Evolutionary conservation across 306 rosid species (phyloP), one percentile per base, ranked within the genome.

Genomic region (Quercus engelmannii): DNA sequence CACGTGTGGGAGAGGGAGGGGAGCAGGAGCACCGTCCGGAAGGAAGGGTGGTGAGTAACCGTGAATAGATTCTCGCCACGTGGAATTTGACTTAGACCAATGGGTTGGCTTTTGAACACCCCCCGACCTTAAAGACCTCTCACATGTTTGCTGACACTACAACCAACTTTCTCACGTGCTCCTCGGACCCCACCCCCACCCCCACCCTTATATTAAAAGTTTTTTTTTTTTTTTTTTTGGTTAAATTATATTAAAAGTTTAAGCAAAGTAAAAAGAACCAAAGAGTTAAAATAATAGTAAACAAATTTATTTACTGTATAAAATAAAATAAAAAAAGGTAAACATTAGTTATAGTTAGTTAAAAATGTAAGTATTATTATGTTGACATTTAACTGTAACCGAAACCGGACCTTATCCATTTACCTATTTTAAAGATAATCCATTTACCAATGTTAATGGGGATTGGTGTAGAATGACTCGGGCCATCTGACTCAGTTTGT

Each of bases 111-210:
- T 75, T 64, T 23, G 9, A 76, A 69, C 11, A 8, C 12, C 12
- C 12, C 54, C 63, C 86, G 25, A 83, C 82, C 85, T 90, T 88
- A 86, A 23, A 81, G 83, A 71, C 67, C 67, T 46, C 74, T 86
- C 93, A 94, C 97, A 94, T 94, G 97, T 78, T 88, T 83, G 83
- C 98, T 94, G 97, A 94, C 92, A 83, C 85, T 75, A 74, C 76
- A 75, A n/a, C 89, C 82, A 79, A 73, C 95, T 89, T 86, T 83
- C 74, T 90, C 97, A 89, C 96, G 94, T 94, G 93, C 91, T 78
- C 71, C 19, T 67, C 74, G 87, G 91, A 81, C 77, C 78, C 92
- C 83, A 80, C 74, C 89, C 38, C 31, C 54, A 43, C 63, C 76
- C 18, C n/a, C n/a, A n/a, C n/a, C n/a, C n/a, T n/a, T n/a, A n/a